Evolutionary conservation across 2,329 filamentous ascomycete species (phyloP), one percentile per base, ranked within the genome.

Genomic region (Epichloe festucae): DNA sequence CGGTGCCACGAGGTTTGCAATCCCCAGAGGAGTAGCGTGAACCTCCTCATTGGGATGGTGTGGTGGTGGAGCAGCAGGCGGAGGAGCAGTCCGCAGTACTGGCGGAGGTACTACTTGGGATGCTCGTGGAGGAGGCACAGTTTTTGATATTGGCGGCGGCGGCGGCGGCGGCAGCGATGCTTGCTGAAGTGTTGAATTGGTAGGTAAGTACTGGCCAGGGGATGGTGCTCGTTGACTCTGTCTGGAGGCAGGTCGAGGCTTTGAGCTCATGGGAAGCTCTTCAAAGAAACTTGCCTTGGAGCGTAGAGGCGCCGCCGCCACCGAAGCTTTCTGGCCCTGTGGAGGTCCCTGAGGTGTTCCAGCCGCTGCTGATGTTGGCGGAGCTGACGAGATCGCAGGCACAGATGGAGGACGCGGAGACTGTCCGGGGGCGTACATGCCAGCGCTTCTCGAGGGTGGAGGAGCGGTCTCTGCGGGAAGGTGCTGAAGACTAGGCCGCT

Each of bases 221-320:
- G 75, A 76, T 5, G 67, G 62, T 41, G 67, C 63, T 36, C 70
- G 62, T 27, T 65, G 67, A 57, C 72, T 74, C 31, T 78, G 76
- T 51, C 80, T 74, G 1, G 79, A 77, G 23, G 75, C 73, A 17
- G 81, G 78, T 27, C 83, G 77, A n/a, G 81, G 76, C 61, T 75
- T 83, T 4, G 77, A 67, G 2, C 75, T 66, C 49, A 84, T 66
- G 1, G 87, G 87, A 21, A 91, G 71, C 51, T 91, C 87, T 65
- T 90, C 87, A 57, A 89, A 91, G 64, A 91, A 91, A 58, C 76
- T 81, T 39, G 73, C 67, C 54, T 77, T 74, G 35, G 63, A 63
- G 8, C 63, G 65, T 57, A 66, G 54, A 60, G 68, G 49, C 52
- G 66, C 61, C 52, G 67, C 49, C 52, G 66, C 61, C 52, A 66